These are phyloP conservation scores for Fusarium sulawesiense DNA, from an alignment of 2,329 filamentous ascomycete genomes.

Conservation along the genomic window DNA sequence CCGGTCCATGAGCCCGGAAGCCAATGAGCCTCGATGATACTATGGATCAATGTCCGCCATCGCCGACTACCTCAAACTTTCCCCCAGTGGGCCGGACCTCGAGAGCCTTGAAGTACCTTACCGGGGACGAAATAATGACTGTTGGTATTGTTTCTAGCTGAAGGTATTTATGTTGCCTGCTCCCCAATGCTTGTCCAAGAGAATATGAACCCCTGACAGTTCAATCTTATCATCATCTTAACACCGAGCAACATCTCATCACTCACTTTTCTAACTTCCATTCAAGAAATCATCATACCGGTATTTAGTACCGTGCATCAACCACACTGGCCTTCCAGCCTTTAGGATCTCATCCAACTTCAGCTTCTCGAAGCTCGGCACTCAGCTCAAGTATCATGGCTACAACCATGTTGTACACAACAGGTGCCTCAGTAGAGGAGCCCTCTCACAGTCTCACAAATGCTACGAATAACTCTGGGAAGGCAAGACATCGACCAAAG, in stretches of 20 bases:
- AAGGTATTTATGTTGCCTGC: conserved; percentile 28
- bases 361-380: not conserved
- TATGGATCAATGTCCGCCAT: conserved; percentile 10
- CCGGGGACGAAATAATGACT: conserved; percentile 1
- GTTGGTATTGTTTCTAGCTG: not conserved
- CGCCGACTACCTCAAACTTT: conserved; percentile 33
- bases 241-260: not conserved
- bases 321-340: conserved; percentile 16
- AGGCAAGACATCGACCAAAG: conserved; percentile 39
- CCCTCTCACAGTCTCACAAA: conserved; percentile 13
- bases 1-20: conserved; percentile 10
- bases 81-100: conserved; percentile 16
- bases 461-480: conserved; percentile 22
- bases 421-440: conserved; percentile 33
- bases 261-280: not conserved
- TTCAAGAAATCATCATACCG: not conserved
- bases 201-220: not conserved
- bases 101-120: conserved; percentile 10
- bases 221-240: not conserved
- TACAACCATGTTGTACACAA: conserved; percentile 38
- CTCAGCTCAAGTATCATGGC: conserved; percentile 23
- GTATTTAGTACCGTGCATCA: not conserved
- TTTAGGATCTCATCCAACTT: not conserved
- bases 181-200: not conserved
- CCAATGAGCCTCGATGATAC: conserved; percentile 17